phyloP scores from a whole-genome alignment of 2,329 filamentous ascomycete genomes.

The Coniochaeta prunicola region DNA sequence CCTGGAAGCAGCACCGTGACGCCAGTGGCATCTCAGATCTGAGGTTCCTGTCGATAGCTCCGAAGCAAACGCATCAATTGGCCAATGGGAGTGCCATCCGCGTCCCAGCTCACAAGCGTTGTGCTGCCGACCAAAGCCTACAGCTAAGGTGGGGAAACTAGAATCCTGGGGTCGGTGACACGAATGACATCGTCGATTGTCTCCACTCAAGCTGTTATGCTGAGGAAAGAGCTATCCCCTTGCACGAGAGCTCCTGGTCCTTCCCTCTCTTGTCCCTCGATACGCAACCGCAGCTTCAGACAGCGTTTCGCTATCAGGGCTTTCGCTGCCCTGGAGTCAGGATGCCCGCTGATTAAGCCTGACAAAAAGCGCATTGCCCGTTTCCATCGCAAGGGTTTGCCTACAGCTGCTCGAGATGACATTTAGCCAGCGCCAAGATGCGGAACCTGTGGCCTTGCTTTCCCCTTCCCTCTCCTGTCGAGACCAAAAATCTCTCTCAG shows the following conservation, averaged over 20 bases:
- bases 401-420: neutral
- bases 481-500: conserved; percentile 10
- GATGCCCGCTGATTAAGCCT: too few relatives aligned
- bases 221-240: too few relatives aligned
- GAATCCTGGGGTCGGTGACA: neutral
- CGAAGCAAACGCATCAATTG: neutral
- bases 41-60: neutral
- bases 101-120: neutral
- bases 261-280: neutral
- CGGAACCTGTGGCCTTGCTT: neutral
- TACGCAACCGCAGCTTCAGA: neutral
- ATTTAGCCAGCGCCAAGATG: neutral
- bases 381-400: too few relatives aligned
- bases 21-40: neutral
- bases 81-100: neutral
- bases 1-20: neutral
- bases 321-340: too few relatives aligned
- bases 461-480: conserved; percentile 6
- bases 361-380: too few relatives aligned
- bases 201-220: neutral
- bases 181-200: neutral
- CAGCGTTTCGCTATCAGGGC: neutral
- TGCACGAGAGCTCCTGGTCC: too few relatives aligned
- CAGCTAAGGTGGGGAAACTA: neutral
- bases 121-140: neutral